Base-by-base conservation (phyloP, 371 early-diverging fungal species). In the Mucor plumbeus region DNA sequence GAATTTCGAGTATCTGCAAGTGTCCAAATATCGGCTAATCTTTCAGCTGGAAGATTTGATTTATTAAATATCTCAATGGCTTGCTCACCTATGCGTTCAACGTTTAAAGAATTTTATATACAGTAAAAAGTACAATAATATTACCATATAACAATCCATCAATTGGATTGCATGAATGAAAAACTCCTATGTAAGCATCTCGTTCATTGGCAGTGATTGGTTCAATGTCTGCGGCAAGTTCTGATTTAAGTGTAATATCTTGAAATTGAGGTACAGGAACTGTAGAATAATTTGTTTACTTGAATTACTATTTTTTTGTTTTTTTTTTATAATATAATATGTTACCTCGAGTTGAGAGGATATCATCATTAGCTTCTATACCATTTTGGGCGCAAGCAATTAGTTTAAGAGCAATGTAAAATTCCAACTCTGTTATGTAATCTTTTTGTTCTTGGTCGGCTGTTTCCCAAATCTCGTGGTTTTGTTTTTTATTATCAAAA, bases 1-100 rank as follows among this genome's bases (percentile, higher is more conserved):
- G 85, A 78, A 11, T 75, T 67, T 57, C 85, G 80, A 13, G 88
- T 85, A 57, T 91, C 88, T 1, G 88, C 90, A 60, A 92, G 72
- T 56, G 38, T 7, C 70, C 70, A 68, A 15, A 72, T 72, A 11
- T 34, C 33, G 8, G 36, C 53, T 15, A 72, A 26, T 21, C 26
- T 64, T 3, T 69, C 73, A 6, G 26, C 36, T 13, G 69, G 63
- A 11, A 72, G 39, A 10, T 59, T 53, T 7, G 69, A 72, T 14
- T 58, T 21, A 7, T 44, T 58, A 21, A 72, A 68, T n/a, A 72
- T 59, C 33, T 34, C 35, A 53, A 14, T 65, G 9, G 66, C 73
- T 38, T 69, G 50, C 10, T 72, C 63, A 41, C 47, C 55, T 63
- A 41, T 17, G 39, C n/a, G n/a, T n/a, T n/a, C n/a, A n/a, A n/a